These are phyloP conservation scores for Sphagnum fallax DNA, from an alignment of 228 moss, liverwort and hornwort genomes.

Conservation along the genomic window DNA sequence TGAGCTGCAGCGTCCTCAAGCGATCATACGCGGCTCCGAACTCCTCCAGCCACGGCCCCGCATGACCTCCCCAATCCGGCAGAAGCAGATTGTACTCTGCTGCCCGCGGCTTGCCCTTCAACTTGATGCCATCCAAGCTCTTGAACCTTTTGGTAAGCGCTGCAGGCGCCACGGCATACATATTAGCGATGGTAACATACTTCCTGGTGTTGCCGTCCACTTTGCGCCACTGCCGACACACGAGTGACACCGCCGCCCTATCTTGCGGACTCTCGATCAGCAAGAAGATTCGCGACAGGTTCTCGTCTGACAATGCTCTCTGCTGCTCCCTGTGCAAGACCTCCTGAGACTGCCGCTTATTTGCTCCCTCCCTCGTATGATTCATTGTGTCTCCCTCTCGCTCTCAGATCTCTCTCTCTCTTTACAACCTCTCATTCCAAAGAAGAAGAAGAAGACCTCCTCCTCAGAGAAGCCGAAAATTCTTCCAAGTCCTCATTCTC, in stretches of 20 bases:
- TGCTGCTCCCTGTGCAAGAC: background rate
- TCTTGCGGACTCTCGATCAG: conserved; percentile 57
- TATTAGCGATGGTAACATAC: conserved; percentile 62
- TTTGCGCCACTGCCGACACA: conserved; percentile 75
- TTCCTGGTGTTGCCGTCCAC: conserved; percentile 81
- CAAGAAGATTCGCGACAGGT: conserved; percentile 57
- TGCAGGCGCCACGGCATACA: conserved; percentile 56
- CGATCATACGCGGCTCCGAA: conserved; percentile 29
- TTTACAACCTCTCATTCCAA: too few species aligned
- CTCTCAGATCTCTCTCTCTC: too few species aligned
- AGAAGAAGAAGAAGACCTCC: too few species aligned
- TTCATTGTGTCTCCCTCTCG: too few species aligned
- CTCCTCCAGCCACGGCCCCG: conserved; percentile 73
- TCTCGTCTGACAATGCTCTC: conserved; percentile 43
- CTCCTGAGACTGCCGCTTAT: too few species aligned
- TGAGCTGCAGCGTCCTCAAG: conserved; percentile 61
- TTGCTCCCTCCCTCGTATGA: too few species aligned
- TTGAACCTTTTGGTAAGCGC: conserved; percentile 58
- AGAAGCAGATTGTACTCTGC: conserved; percentile 48
- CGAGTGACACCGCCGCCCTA: conserved; percentile 65
- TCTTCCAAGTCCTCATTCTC: too few species aligned
- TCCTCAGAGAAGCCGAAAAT: too few species aligned
- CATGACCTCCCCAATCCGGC: conserved; percentile 79
- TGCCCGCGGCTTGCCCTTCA: conserved; percentile 79
- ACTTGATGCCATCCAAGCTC: conserved; percentile 47